Base-by-base conservation (phyloP, 805 yeast genomes). In the Cyberlindnera meyerae region DNA sequence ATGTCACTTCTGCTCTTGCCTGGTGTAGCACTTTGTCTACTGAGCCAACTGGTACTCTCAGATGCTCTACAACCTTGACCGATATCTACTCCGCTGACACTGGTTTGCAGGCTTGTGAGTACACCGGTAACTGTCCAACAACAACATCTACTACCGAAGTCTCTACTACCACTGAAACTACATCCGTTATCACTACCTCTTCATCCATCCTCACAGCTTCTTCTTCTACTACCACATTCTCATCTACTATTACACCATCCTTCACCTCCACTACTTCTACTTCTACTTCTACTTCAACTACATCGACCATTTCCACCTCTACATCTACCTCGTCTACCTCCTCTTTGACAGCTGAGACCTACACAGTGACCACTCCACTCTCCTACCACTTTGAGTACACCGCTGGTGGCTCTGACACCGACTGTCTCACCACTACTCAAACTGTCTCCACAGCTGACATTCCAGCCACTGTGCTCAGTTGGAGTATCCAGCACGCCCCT, bases 21-120 rank as follows among this genome's bases (percentile, higher is more conserved):
- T 51, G 37, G 11, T 60, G 63, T 43, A 47, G 34, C 20, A 36
- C 34, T 12, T 18, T 13, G 16, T 33, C 18, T 27, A 47, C 58
- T 15, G 41, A 47, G 18, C 63, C 63, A 45, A 59, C 63, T 24
- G 63, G 62, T 36, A 54, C 62, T 16, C 13, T 33, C 5, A 56
- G 62, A 48, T 43, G 40, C 30, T 37, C 56, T 33, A 54, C 43
- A 43, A 39, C 49, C 40, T 47, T 31, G 50, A 30, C 44, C 34
- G 43, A 16, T 37, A 18, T 14, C 11, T 27, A 27, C 18, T 7
- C 18, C 29, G 14, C 14, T 27, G 29, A 27, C 9, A 27, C 29
- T 14, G 11, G 29, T 11, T 43, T 43, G 28, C 36, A 29, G 16
- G 43, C 33, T 37, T 24, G 39, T n/a, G 5, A 8, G 6, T 36